These are phyloP conservation scores for Pichia sp. DNA, from an alignment of 1,139 yeast species.

Conservation along the genomic window DNA sequence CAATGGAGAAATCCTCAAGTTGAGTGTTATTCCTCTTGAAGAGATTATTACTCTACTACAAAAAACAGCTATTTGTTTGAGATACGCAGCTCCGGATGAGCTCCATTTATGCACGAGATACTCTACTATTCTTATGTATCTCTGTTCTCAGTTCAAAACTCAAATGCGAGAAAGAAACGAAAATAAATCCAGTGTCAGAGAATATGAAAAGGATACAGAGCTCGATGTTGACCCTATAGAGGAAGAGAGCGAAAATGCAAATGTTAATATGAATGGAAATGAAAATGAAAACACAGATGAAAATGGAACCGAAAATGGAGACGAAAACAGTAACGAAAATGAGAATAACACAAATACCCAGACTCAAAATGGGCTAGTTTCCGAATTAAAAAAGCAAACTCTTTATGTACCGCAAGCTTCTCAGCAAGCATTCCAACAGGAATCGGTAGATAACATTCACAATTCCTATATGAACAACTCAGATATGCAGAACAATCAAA, in stretches of 20 bases:
- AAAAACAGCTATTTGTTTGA: conserved; percentile 65
- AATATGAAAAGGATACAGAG: conserved; percentile 27
- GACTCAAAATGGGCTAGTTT: not conserved
- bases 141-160: conserved; percentile 68
- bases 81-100: conserved; percentile 88
- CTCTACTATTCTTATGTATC: conserved; percentile 72
- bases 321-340: not conserved
- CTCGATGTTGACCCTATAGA: conserved; percentile 15
- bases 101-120: conserved; percentile 77
- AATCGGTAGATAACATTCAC: not conserved
- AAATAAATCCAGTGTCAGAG: conserved; percentile 23
- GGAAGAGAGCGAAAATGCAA: not conserved
- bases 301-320: not conserved
- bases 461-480: not conserved
- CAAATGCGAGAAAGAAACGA: conserved; percentile 24
- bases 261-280: not conserved
- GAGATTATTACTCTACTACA: conserved; percentile 67
- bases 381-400: not conserved
- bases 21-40: conserved; percentile 63
- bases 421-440: not conserved
- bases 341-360: not conserved
- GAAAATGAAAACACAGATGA: not conserved
- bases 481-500: conserved; percentile 1
- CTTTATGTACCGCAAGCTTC: not conserved
- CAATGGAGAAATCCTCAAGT: conserved; percentile 44